Base-by-base conservation (phyloP, 495 filamentous ascomycete species). In the Letharia columbiana region DNA sequence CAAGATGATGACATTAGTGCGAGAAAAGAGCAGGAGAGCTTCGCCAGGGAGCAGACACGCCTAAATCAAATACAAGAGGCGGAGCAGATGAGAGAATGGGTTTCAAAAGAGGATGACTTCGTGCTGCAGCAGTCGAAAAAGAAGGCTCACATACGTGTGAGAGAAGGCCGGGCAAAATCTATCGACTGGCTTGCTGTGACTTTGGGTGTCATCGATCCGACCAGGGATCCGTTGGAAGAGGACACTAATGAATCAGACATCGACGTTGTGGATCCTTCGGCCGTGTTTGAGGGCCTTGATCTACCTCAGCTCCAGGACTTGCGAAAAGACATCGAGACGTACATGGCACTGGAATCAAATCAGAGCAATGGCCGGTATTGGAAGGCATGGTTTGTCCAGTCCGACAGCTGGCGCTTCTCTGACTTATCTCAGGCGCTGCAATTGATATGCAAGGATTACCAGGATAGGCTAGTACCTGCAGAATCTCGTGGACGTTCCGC, bases 51-150 rank as follows among this genome's bases (percentile, higher is more conserved):
- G 50, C 81, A 83, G 71, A 73, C 81, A 39, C 82, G 81, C 11
- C 76, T 84, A 42, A 88, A 87, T 67, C 79, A 84, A 63, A 77
- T 84, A 6, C 83, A 87, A 69, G 86, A 88, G 72, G 90, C 91
- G 63, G 87, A 92, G 73, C 90, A 91, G 69, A 89, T 85, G 69
- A 82, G 87, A 49, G 81, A 87, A 70, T 99, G 95, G 84, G 88
- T 99, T 33, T 87, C 92, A 62, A 90, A 94, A 73, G 94, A 99
- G 75, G 94, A 98, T 77, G 84, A 88, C 62, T 99, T 99, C 72
- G 94, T 99, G 31, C 80, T 99, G 68, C 92, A 92, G 75, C 94
- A 99, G 75, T 89, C 94, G 37, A 98, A 97, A 79, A 98, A 95
- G 80, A 98, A 97, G 80, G 93, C 94, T 47, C 90, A 91, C 71